A percentile compares a stretch with the other conserved stretches of the same genome.
Evolutionary conservation across 148 eudicot species (phyloP).

Genomic region (Nepenthes gracilis): DNA sequence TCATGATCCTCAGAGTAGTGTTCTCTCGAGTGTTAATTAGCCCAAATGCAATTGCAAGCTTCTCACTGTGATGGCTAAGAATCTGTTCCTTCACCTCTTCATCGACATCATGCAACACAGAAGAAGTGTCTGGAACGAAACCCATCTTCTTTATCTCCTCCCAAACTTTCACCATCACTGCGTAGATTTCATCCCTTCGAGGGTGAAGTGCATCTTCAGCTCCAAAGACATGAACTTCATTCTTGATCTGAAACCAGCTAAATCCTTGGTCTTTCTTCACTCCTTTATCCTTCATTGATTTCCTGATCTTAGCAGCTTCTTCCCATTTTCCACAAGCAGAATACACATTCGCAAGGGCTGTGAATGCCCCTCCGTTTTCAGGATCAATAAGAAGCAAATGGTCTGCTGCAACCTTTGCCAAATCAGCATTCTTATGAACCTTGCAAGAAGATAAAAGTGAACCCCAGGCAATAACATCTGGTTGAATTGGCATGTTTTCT

Average conservation of each 20-base stretch:
- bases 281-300: constrained; percentile 28
- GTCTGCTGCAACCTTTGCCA: constrained; percentile 29
- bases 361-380: constrained; percentile 35
- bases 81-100: constrained; percentile 33
- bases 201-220: constrained; percentile 30
- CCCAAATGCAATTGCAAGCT: constrained; percentile 35
- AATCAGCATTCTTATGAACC: constrained; percentile 25
- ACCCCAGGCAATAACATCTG: constrained; percentile 37
- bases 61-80: constrained; percentile 35
- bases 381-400: constrained; percentile 28
- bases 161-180: constrained; percentile 25
- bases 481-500: constrained; percentile 29
- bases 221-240: constrained; percentile 30
- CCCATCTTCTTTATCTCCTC: constrained; percentile 42
- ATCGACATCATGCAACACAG: constrained; percentile 36
- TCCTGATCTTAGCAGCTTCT: constrained; percentile 27
- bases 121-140: constrained; percentile 23
- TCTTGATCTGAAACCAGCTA: constrained; percentile 30
- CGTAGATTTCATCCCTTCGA: constrained; percentile 23
- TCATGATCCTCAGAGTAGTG: constrained; percentile 31
- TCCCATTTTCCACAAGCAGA: constrained; percentile 31
- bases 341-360: constrained; percentile 33
- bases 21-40: constrained; percentile 28
- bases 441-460: constrained; percentile 32
- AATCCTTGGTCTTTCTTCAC: constrained; percentile 40